Evolutionary conservation across 441 rosid genomes (phyloP).

Genomic region (Populus hybrid): DNA sequence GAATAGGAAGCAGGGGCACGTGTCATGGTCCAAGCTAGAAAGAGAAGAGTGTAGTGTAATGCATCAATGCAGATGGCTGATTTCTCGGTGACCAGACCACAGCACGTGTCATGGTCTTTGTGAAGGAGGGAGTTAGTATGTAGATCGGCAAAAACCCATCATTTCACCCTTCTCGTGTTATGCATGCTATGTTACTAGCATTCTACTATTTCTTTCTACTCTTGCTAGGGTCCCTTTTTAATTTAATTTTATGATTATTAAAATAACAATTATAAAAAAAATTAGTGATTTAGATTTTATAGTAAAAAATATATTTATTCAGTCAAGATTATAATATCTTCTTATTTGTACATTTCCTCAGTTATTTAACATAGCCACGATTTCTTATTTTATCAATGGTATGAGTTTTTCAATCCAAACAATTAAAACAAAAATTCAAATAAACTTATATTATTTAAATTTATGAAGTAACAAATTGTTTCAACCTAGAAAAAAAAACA

Average conservation of each 20-base stretch:
- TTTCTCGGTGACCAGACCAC: slow-evolving; percentile 36
- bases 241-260: no score
- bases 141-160: neutral
- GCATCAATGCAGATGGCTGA: slow-evolving; percentile 25
- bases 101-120: slow-evolving; percentile 37
- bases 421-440: neutral
- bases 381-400: neutral
- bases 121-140: neutral
- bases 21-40: slow-evolving; percentile 24
- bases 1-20: slow-evolving; percentile 33
- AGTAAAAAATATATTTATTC: no score
- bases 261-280: no score
- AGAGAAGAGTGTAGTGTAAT: neutral
- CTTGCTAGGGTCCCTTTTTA: neutral
- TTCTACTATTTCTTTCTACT: neutral
- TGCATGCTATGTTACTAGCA: neutral
- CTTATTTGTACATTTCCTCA: neutral
- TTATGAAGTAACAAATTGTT: neutral
- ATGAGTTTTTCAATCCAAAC: neutral
- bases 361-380: neutral
- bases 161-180: neutral
- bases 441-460: no score
- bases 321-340: neutral
- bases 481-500: neutral
- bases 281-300: neutral